phyloP scores from a whole-genome alignment of 371 early-diverging fungal genomes.

The Syncephalastrum sp. region DNA sequence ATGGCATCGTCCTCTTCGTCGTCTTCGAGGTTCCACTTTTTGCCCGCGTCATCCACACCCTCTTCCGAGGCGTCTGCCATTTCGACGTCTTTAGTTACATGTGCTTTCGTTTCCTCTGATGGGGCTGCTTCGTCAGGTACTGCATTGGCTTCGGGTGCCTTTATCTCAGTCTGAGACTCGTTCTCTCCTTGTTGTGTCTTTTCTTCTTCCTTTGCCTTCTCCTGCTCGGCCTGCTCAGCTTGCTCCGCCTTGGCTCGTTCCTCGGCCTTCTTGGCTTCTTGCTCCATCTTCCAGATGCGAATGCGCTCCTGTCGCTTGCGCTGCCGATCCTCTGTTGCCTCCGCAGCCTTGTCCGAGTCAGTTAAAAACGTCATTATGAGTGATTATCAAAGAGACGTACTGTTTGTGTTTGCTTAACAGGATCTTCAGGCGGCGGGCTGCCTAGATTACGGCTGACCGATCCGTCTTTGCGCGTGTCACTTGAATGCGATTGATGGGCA shows the following conservation, averaged over 20 bases:
- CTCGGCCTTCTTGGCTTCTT: constrained; percentile 51
- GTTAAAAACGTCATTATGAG: constrained; percentile 1
- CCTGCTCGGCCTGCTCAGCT: constrained; percentile 14
- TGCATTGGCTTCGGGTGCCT: neutral
- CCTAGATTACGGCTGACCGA: constrained; percentile 12
- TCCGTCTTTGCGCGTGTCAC: constrained; percentile 35
- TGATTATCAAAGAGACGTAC: neutral
- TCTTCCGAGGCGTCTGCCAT: constrained; percentile 27
- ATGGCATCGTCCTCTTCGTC: constrained; percentile 25
- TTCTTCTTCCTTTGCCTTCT: constrained; percentile 9
- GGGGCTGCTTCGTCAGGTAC: neutral
- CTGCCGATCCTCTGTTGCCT: constrained; percentile 54
- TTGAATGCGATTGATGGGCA: constrained; percentile 18
- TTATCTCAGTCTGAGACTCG: neutral
- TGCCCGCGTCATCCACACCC: constrained; percentile 15
- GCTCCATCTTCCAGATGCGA: constrained; percentile 69
- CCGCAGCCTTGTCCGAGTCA: constrained; percentile 9
- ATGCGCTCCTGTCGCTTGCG: constrained; percentile 69
- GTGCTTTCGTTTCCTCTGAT: constrained; percentile 11
- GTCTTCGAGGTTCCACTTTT: constrained; percentile 29
- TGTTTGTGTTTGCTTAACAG: neutral
- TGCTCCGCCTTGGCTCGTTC: constrained; percentile 20
- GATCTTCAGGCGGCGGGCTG: constrained; percentile 1
- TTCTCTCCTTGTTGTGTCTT: constrained; percentile 10
- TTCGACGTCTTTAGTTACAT: constrained; percentile 23